These are phyloP conservation scores for Malbranchea cinnamomea DNA, from an alignment of 2,329 filamentous ascomycete species.

Conservation along the genomic window DNA sequence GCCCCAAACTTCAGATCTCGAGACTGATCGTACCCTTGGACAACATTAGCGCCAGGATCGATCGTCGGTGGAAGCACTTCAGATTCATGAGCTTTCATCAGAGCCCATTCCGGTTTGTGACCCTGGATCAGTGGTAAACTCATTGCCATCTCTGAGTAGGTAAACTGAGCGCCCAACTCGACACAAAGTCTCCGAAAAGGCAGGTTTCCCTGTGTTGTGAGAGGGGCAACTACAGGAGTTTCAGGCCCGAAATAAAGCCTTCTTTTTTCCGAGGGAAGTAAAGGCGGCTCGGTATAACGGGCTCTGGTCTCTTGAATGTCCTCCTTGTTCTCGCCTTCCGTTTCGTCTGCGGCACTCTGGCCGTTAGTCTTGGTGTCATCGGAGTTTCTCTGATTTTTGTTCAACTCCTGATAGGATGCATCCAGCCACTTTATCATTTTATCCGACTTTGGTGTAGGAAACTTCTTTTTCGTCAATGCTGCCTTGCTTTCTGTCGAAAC, in stretches of 20 bases:
- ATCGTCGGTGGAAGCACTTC: constrained; percentile 62
- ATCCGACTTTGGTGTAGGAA: constrained; percentile 58
- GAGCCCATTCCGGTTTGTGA: constrained; percentile 80
- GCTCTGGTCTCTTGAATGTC: constrained; percentile 55
- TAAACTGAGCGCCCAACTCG: constrained; percentile 77
- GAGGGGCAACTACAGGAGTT: constrained; percentile 81
- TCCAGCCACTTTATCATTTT: constrained; percentile 65
- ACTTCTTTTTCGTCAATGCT: constrained; percentile 56
- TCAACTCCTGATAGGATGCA: constrained; percentile 37
- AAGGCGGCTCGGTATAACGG: constrained; percentile 68
- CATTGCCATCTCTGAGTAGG: constrained; percentile 98
- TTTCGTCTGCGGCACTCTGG: constrained; percentile 17
- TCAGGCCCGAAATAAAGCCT: constrained; percentile 86
- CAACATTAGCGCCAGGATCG: constrained; percentile 37
- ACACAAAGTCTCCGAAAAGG: constrained; percentile 86
- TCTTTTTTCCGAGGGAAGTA: constrained; percentile 85
- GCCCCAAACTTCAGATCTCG: constrained; percentile 79
- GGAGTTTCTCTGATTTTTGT: constrained; percentile 22
- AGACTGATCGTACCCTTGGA: constrained; percentile 65
- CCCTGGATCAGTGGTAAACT: constrained; percentile 79
- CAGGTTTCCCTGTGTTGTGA: constrained; percentile 93
- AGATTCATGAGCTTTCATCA: constrained; percentile 81
- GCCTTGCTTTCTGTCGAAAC: constrained; percentile 57
- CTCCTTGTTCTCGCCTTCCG: constrained; percentile 22
- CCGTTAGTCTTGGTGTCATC: constrained; percentile 15